Percentiles rank a stretch among this genome's conserved stretches.
These are phyloP conservation scores for Elymus sibiricus DNA, from an alignment of 176 grass and related monocot genomes.

Conservation along the genomic window DNA sequence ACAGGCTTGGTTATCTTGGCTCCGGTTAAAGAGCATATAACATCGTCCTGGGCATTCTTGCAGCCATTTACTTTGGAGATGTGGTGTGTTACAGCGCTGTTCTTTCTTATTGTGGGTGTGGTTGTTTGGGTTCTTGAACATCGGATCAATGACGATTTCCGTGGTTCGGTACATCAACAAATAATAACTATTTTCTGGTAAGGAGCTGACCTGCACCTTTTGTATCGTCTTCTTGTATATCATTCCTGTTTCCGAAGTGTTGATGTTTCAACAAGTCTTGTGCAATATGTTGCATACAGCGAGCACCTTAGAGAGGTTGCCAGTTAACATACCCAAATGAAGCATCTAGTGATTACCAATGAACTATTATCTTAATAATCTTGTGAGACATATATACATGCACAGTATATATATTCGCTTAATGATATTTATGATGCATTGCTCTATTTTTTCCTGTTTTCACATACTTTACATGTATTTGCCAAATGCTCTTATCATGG, in stretches of 20 bases:
- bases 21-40: conserved; percentile 60
- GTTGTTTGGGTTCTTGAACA: conserved; percentile 96
- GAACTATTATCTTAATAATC: neutral
- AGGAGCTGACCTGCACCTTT: conserved; percentile 21
- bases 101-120: conserved; percentile 71
- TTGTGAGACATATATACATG: neutral
- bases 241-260: neutral
- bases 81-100: conserved; percentile 77
- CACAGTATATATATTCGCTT: neutral
- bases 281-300: neutral
- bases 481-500: neutral
- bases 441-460: neutral
- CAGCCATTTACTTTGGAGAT: conserved; percentile 82
- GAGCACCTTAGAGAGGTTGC: neutral
- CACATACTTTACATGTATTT: neutral
- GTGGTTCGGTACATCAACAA: conserved; percentile 66
- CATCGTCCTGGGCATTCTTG: conserved; percentile 82
- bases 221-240: neutral
- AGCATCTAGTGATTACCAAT: neutral
- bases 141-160: conserved; percentile 91
- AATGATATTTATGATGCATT: too few species aligned
- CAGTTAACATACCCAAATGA: neutral
- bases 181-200: conserved; percentile 85
- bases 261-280: neutral
- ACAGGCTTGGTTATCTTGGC: conserved; percentile 85